Evolutionary conservation across 1,139 yeast genomes (phyloP).

Genomic region (Sugiyamaella paludigena): DNA sequence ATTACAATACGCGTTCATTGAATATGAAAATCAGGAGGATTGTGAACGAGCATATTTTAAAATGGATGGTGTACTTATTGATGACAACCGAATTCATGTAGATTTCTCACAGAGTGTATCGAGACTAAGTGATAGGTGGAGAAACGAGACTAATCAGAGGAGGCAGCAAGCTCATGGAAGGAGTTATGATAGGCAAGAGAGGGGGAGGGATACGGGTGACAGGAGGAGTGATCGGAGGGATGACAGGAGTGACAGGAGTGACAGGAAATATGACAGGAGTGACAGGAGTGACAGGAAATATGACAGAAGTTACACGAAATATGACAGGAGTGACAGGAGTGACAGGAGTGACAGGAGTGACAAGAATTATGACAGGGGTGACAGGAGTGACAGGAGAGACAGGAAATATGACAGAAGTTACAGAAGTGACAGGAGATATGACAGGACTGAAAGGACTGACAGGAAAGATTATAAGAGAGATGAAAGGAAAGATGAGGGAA

Average conservation of each 20-base stretch:
- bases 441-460: slow-evolving; percentile 9
- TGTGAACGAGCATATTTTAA: slow-evolving; percentile 61
- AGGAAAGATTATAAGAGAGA: slow-evolving; percentile 12
- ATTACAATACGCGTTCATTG: slow-evolving; percentile 61
- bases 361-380: neutral
- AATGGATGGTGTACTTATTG: slow-evolving; percentile 61
- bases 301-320: slow-evolving; percentile 7
- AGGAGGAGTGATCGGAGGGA: slow-evolving; percentile 7
- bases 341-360: neutral
- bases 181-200: neutral
- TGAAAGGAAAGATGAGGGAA: slow-evolving; percentile 11
- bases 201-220: slow-evolving; percentile 5
- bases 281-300: slow-evolving; percentile 9
- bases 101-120: slow-evolving; percentile 63
- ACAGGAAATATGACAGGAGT: neutral
- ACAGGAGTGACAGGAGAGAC: slow-evolving; percentile 11
- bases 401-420: slow-evolving; percentile 11
- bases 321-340: slow-evolving; percentile 7
- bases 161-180: slow-evolving; percentile 17
- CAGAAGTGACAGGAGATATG: slow-evolving; percentile 9
- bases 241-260: neutral
- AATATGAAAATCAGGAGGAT: slow-evolving; percentile 46
- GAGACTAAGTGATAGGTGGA: slow-evolving; percentile 25
- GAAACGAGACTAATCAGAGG: slow-evolving; percentile 20
- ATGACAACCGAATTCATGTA: slow-evolving; percentile 61